Evolutionary conservation across 768 basidiomycete species (phyloP), one percentile per base, ranked within the genome.

Genomic region (Clitopilus passeckerianus): DNA sequence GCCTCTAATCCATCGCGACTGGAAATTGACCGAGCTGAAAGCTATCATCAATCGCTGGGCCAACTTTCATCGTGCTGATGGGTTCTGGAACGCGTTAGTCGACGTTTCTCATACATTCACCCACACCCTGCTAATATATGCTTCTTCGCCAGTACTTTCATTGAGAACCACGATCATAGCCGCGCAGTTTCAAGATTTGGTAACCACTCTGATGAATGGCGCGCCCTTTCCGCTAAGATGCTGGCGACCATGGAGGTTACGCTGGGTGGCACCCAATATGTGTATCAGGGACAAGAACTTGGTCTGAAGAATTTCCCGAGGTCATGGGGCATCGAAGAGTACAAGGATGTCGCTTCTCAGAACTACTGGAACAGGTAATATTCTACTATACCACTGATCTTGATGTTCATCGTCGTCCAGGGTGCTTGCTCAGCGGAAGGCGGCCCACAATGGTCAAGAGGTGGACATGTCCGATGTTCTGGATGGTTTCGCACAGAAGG

Each of bases 211-310:
- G 75, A 77, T 0, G 71, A 79, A 60, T 85, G 85, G 79, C 81
- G 89, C 4, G 69, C 75, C 0, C 67, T 78, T 15, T 86, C 84
- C 6, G 85, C 84, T 4, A 90, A 90, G 69, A 72, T 91, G 70
- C 70, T 91, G 18, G 80, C 85, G 0, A 74, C 87, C 57, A 69
- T 89, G 34, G 80, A 90, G 62, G 74, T 81, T 34, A 80, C 84
- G 1, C 84, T 86, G 43, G 74, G 77, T 7, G 89, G 90, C 6
- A 89, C 89, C 18, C 71, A 86, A 61, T 91, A 85, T 67, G 75
- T 92, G 10, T 91, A 86, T 67, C 87, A 91, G 72, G 90, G 89
- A 6, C 78, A 91, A 68, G 91, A 91, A 66, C 77, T 91, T 0
- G 89, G 84, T 0, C 72, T 87, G 68, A 82, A 77, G 69, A 87